Base-by-base conservation (phyloP, 305 asterid species). In the Ruellia speciosa region DNA sequence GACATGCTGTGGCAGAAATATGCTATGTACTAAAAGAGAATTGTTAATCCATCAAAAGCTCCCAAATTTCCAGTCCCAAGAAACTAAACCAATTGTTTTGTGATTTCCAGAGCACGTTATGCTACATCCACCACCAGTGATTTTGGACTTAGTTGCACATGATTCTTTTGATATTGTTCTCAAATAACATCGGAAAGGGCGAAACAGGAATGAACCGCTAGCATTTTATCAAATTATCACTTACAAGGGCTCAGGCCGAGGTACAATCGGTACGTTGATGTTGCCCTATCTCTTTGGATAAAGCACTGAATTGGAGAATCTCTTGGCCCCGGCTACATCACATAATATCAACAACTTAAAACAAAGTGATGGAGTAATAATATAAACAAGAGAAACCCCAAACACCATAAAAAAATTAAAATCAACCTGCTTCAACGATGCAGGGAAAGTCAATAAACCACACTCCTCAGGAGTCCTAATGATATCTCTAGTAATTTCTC, bases 171-270 rank as follows among this genome's bases (percentile, higher is more conserved):
- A 24, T 24, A 24, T 24, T 24, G 31, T 24, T 24, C 2, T 2
- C 31, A 24, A 24, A 24, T 4, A 24, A 24, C 31, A 24, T 24
- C 31, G 31, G 31, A 4, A 24, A 24, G 31, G 31, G 31, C 2
- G 14, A 11, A 53, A 53, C 40, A 17, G 17, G n/a, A 34, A 14
- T 15, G 56, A 9, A 3, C 6, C 39, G 15, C 15, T 0, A 15
- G 18, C 4, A 14, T 37, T 5, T 0, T 0, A 39, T 2, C 13
- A 14, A 37, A 70, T 52, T 58, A 35, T 69, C 45, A 66, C 60
- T 79, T 71, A 79, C 94, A 86, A 41, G 94, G 94, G 75, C 75
- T 75, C 71, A 85, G 53, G 58, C 94, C 94, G 28, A 85, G 84
- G 72, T 72, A 82, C 71, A 85, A 66, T 48, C 71, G 68, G 51